phyloP scores from a whole-genome alignment of 192 early-diverging fungal species.

The Martensiomyces pterosporus region DNA sequence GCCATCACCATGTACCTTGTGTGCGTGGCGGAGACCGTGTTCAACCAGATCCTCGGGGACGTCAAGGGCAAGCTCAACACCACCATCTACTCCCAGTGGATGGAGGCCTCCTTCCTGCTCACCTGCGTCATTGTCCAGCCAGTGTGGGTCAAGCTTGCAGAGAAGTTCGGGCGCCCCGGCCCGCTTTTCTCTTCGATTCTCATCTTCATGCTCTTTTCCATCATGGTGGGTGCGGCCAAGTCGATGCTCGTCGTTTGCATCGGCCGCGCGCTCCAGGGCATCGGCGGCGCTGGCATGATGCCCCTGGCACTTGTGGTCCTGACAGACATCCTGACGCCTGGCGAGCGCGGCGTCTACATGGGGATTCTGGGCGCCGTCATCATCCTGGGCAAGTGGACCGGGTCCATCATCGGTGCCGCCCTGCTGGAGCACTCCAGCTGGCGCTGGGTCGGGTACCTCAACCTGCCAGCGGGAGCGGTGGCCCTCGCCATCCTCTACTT shows the following conservation, averaged over 20 bases:
- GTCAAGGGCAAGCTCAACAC: constrained; percentile 69
- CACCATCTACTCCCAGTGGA: constrained; percentile 69
- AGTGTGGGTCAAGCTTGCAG: constrained; percentile 79
- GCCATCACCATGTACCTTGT: constrained; percentile 66
- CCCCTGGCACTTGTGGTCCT: constrained; percentile 67
- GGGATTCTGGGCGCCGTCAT: constrained; percentile 61
- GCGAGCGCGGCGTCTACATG: constrained; percentile 68
- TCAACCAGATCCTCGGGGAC: constrained; percentile 68
- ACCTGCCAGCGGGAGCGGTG: constrained; percentile 62
- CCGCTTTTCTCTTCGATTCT: constrained; percentile 35
- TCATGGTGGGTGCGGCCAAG: constrained; percentile 40
- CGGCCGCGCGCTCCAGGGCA: constrained; percentile 67
- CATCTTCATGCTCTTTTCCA: constrained; percentile 48
- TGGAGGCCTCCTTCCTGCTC: constrained; percentile 70
- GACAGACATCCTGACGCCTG: constrained; percentile 65
- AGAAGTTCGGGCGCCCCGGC: constrained; percentile 59
- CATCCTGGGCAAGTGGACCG: constrained; percentile 59
- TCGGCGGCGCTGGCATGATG: constrained; percentile 67
- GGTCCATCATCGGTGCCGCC: constrained; percentile 65
- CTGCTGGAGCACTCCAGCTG: constrained; percentile 57
- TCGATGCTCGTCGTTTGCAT: constrained; percentile 55
- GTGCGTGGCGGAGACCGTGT: constrained; percentile 74
- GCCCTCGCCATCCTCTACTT: constrained; percentile 53
- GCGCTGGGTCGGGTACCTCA: constrained; percentile 78
- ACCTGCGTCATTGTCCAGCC: constrained; percentile 67